These are phyloP conservation scores for Mycosphaerella arachidis DNA, from an alignment of 2,329 filamentous ascomycete genomes.

Conservation along the genomic window DNA sequence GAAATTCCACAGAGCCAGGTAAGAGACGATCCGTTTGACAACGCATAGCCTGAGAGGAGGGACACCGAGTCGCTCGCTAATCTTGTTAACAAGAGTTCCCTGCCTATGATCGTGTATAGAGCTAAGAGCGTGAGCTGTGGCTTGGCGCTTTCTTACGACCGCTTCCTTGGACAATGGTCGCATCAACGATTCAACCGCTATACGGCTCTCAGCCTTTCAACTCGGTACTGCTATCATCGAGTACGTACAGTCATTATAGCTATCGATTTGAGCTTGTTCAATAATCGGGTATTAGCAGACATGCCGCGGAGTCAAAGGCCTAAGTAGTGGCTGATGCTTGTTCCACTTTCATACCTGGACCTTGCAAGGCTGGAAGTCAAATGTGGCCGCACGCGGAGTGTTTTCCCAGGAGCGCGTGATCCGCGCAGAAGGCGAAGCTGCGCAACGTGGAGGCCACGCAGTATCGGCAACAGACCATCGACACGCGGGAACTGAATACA, in stretches of 20 bases:
- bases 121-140: neutral
- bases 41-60: neutral
- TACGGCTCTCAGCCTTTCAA: neutral
- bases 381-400: neutral
- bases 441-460: neutral
- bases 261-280: too few species aligned
- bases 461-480: neutral
- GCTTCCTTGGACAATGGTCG: neutral
- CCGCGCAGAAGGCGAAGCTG: neutral
- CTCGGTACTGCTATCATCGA: neutral
- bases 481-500: neutral
- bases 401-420: neutral
- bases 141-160: neutral
- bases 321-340: neutral
- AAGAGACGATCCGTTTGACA: neutral
- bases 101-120: neutral
- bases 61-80: neutral
- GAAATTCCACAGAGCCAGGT: neutral
- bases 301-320: neutral
- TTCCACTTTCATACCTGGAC: neutral
- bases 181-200: neutral
- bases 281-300: too few species aligned
- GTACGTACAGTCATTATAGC: too few species aligned
- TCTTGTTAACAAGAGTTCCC: neutral
- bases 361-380: neutral